Percentiles rank a stretch among this genome's conserved stretches.
phyloP scores from a whole-genome alignment of 1,284 basidiomycete species.

The Pseudozyma sp. region DNA sequence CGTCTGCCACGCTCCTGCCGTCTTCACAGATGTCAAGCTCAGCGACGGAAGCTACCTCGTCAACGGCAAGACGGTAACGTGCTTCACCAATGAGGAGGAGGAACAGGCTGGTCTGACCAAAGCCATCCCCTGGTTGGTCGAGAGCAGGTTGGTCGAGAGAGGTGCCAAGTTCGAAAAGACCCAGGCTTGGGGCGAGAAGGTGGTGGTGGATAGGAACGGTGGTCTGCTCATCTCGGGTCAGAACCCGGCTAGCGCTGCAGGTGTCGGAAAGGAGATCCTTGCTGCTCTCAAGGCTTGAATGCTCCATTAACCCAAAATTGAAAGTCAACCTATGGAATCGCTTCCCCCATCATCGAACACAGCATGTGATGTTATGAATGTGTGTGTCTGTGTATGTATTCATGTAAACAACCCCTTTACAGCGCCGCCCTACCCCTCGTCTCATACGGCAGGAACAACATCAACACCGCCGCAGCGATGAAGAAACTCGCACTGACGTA shows the following conservation, averaged over 20 bases:
- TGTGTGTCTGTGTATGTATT: neutral
- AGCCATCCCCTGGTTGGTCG: conserved; percentile 78
- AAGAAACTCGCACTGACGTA: conserved; percentile 78
- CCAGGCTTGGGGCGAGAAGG: conserved; percentile 73
- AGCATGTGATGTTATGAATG: neutral
- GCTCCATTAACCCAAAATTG: too few species aligned
- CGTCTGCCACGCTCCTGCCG: conserved; percentile 61
- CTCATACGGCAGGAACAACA: conserved; percentile 78
- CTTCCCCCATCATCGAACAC: too few species aligned
- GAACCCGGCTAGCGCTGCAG: conserved; percentile 53
- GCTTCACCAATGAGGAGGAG: conserved; percentile 81
- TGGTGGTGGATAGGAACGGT: conserved; percentile 69
- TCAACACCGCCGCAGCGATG: conserved; percentile 75
- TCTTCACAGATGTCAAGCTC: conserved; percentile 60
- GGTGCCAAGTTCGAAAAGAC: conserved; percentile 75
- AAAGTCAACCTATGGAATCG: too few species aligned
- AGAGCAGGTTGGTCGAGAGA: conserved; percentile 75
- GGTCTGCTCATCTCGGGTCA: conserved; percentile 71
- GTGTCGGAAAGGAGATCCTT: conserved; percentile 48
- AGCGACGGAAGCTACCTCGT: conserved; percentile 68
- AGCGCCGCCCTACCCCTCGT: conserved; percentile 68
- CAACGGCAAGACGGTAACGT: conserved; percentile 75
- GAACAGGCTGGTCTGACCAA: conserved; percentile 69
- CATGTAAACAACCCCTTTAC: neutral
- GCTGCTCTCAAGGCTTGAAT: conserved; percentile 41